Evolutionary conservation across 1,139 yeast genomes (phyloP).

Genomic region (Sugiyamaella sp.): DNA sequence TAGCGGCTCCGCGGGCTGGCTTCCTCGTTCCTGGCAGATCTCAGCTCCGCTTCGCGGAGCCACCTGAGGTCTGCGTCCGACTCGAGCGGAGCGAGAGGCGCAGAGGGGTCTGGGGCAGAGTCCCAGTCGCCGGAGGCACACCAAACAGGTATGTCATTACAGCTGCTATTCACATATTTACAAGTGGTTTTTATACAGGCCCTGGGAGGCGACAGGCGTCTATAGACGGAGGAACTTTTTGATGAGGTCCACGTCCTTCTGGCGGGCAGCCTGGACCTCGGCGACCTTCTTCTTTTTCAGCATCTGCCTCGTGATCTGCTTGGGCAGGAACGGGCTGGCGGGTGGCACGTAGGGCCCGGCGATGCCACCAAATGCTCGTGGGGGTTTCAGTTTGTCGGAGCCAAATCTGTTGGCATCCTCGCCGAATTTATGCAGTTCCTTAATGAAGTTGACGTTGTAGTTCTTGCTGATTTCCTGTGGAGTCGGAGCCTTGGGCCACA

Average conservation of each 20-base stretch:
- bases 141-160: no score
- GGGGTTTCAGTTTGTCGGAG: slow-evolving; percentile 69
- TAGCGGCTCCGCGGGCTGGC: no score
- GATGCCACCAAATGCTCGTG: slow-evolving; percentile 75
- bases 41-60: no score
- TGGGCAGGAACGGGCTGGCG: slow-evolving; percentile 72
- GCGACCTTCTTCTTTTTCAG: slow-evolving; percentile 31
- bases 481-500: slow-evolving; percentile 76
- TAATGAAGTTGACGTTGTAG: slow-evolving; percentile 32
- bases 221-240: slow-evolving; percentile 32
- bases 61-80: no score
- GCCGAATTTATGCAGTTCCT: slow-evolving; percentile 39
- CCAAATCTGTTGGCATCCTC: slow-evolving; percentile 56
- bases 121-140: no score
- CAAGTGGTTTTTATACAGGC: not conserved
- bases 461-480: slow-evolving; percentile 45
- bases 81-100: not conserved
- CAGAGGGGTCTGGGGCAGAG: not conserved
- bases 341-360: slow-evolving; percentile 67
- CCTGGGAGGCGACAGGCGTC: not conserved
- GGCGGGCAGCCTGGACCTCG: slow-evolving; percentile 25
- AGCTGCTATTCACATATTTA: slow-evolving; percentile 9
- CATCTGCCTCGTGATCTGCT: slow-evolving; percentile 41
- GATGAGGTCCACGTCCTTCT: slow-evolving; percentile 32
- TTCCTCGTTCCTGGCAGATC: no score